A percentile compares a stretch with the other conserved stretches of the same genome.
phyloP scores from a whole-genome alignment of 2,329 filamentous ascomycete species.

The Colletotrichum viniferum region DNA sequence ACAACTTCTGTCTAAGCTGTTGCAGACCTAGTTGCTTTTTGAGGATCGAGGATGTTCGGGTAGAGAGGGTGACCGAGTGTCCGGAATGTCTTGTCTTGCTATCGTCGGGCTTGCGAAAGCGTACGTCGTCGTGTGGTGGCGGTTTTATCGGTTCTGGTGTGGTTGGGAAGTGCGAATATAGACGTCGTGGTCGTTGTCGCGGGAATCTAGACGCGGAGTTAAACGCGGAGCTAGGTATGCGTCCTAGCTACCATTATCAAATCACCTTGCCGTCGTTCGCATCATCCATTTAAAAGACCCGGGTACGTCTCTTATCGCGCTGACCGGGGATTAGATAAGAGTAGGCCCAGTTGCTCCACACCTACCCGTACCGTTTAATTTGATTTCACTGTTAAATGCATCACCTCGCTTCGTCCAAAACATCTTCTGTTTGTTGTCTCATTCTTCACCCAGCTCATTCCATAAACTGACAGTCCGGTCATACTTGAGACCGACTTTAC shows the following conservation, averaged over 20 bases:
- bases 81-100: not conserved
- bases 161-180: not conserved
- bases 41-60: not conserved
- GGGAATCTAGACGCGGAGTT: conserved; percentile 17
- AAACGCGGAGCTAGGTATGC: conserved; percentile 16
- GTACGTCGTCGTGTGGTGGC: not conserved
- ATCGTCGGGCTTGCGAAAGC: not conserved
- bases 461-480: not conserved
- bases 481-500: not conserved
- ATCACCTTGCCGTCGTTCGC: conserved; percentile 16
- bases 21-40: conserved; percentile 14
- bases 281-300: conserved; percentile 12
- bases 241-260: conserved; percentile 1
- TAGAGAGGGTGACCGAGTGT: not conserved
- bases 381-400: not conserved
- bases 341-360: not conserved
- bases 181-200: not conserved
- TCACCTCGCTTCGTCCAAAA: not conserved
- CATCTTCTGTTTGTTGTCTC: not conserved
- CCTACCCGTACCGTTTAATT: not conserved
- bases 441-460: too few species aligned
- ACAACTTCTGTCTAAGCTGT: conserved; percentile 23
- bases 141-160: not conserved
- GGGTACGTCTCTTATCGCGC: conserved; percentile 10
- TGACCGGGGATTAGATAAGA: conserved; percentile 9